A percentile compares a stretch with the other conserved stretches of the same genome.
phyloP scores from a whole-genome alignment of 306 rosid genomes.

The Ochetophila trinervis region DNA sequence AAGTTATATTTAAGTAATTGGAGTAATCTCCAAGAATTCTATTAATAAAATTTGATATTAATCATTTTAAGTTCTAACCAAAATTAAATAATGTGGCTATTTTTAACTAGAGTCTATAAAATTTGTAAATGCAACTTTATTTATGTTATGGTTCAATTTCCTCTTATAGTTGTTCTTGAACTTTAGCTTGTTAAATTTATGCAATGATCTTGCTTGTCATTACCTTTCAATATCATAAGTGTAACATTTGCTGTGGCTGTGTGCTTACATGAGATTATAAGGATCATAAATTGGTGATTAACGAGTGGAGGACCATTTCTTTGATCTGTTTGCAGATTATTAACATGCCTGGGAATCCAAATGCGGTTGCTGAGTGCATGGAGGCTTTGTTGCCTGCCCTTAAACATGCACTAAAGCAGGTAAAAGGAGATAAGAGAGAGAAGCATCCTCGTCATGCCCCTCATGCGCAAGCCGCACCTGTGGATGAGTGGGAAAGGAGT shows the following conservation, averaged over 20 bases:
- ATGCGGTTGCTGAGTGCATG: conserved; percentile 92
- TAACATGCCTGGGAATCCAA: conserved; percentile 98
- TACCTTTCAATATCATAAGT: no score
- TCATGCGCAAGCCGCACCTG: conserved; percentile 56
- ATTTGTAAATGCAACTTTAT: no score
- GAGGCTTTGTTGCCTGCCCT: conserved; percentile 87
- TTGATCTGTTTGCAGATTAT: conserved; percentile 52
- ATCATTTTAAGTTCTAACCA: no score
- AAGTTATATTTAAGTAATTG: no score
- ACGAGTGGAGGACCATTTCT: neutral
- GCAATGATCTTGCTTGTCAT: no score
- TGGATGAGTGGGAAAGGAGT: conserved; percentile 70
- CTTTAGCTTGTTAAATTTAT: no score
- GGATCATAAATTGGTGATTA: neutral
- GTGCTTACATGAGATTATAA: neutral
- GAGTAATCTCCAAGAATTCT: no score
- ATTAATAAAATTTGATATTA: no score
- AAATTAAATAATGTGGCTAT: no score
- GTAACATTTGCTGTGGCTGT: neutral
- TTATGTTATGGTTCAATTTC: no score
- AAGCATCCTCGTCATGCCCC: conserved; percentile 84
- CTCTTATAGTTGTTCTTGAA: no score
- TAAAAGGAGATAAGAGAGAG: conserved; percentile 83
- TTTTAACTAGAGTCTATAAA: no score
- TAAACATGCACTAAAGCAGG: conserved; percentile 84